These are phyloP conservation scores for Termitomyces sp. DNA, from an alignment of 768 basidiomycete species.

Conservation along the genomic window DNA sequence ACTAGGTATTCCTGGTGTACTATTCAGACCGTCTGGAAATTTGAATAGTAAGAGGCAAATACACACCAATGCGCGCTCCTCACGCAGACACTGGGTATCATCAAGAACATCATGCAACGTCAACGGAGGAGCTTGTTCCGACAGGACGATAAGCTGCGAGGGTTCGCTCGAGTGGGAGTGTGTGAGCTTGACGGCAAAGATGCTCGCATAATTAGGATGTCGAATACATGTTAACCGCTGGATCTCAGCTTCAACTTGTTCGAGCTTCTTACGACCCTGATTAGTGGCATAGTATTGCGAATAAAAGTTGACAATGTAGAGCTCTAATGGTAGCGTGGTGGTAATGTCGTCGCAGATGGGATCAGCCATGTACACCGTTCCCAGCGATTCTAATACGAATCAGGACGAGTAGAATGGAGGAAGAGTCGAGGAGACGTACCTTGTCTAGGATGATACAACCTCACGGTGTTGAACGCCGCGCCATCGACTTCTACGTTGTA, in stretches of 20 bases:
- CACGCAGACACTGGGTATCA: slow-evolving; percentile 67
- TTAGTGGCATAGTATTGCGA: slow-evolving; percentile 61
- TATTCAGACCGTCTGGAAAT: neutral
- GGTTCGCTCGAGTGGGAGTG: slow-evolving; percentile 41
- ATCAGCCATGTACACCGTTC: slow-evolving; percentile 66
- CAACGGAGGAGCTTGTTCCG: slow-evolving; percentile 64
- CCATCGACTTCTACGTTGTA: slow-evolving; percentile 53
- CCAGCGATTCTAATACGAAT: slow-evolving; percentile 45
- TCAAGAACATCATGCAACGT: slow-evolving; percentile 71
- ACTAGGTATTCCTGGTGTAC: slow-evolving; percentile 61
- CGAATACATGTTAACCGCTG: slow-evolving; percentile 51
- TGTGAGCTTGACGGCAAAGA: slow-evolving; percentile 63
- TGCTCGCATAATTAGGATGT: slow-evolving; percentile 59
- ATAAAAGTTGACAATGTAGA: slow-evolving; percentile 61
- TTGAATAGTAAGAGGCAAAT: neutral
- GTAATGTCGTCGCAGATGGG: slow-evolving; percentile 65
- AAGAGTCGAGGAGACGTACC: slow-evolving; percentile 32
- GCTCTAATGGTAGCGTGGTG: slow-evolving; percentile 54
- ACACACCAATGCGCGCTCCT: slow-evolving; percentile 63
- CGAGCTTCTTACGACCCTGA: slow-evolving; percentile 71
- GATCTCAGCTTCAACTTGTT: slow-evolving; percentile 60
- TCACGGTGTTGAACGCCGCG: slow-evolving; percentile 57
- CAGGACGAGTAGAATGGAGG: neutral
- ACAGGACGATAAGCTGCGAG: slow-evolving; percentile 58
- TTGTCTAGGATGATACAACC: slow-evolving; percentile 64